These are phyloP conservation scores for Biscutella laevigata DNA, from an alignment of 441 rosid species.

Conservation along the genomic window DNA sequence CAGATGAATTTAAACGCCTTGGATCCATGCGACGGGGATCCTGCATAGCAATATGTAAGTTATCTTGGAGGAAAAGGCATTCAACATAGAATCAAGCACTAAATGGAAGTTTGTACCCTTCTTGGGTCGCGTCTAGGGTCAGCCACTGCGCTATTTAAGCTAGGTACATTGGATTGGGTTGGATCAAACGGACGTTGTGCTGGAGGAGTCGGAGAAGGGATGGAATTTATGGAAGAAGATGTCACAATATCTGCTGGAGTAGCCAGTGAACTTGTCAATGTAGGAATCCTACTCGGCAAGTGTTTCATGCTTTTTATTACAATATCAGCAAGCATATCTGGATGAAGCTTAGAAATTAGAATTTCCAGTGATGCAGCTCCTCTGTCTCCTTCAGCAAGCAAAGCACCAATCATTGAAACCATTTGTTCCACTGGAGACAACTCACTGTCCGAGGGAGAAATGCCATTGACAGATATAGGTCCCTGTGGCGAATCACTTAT, in stretches of 20 bases:
- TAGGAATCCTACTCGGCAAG: constrained; percentile 71
- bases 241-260: constrained; percentile 41
- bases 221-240: constrained; percentile 32
- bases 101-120: constrained; percentile 53
- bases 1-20: constrained; percentile 48
- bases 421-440: constrained; percentile 92
- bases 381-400: constrained; percentile 99
- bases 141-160: constrained; percentile 34
- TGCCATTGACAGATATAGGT: constrained; percentile 50
- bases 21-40: constrained; percentile 99
- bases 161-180: constrained; percentile 39
- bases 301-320: constrained; percentile 95
- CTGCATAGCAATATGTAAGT: constrained; percentile 39
- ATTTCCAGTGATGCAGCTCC: constrained; percentile 96
- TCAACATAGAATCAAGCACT: constrained; percentile 16
- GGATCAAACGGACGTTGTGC: constrained; percentile 38
- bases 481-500: constrained; percentile 47
- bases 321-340: constrained; percentile 98
- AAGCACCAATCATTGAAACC: constrained; percentile 98
- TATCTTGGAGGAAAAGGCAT: constrained; percentile 17
- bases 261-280: constrained; percentile 46
- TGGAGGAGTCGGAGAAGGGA: constrained; percentile 37
- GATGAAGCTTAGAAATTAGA: constrained; percentile 87
- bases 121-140: constrained; percentile 96
- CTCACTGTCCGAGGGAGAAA: constrained; percentile 50